Conservation (phyloP, 306 rosid genomes). For the Gastrolobium villosum region DNA sequence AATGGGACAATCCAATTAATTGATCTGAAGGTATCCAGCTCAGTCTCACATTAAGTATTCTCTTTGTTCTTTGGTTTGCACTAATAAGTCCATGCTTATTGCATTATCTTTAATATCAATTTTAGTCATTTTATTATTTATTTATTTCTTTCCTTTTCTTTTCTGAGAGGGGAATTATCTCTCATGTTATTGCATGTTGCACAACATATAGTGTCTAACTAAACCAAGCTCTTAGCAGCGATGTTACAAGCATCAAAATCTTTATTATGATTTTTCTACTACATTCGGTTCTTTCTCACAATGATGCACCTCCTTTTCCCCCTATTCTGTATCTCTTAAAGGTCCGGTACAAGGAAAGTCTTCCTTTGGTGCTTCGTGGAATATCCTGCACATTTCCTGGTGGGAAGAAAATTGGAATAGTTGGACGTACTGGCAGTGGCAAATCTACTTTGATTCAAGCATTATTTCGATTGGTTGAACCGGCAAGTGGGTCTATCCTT, state of each 20-base stretch:
- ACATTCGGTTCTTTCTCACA: conserved; percentile 21
- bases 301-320: not conserved
- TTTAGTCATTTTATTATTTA: not conserved
- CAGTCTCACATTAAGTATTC: conserved; percentile 27
- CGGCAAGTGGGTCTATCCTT: conserved; percentile 75
- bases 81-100: conserved; percentile 16
- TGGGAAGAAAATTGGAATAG: conserved; percentile 92
- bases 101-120: not conserved
- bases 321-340: conserved; percentile 37
- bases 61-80: conserved; percentile 9
- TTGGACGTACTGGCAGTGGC: conserved; percentile 97
- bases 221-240: conserved; percentile 26
- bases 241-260: not conserved
- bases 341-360: conserved; percentile 97
- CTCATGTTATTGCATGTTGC: conserved; percentile 1
- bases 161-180: not conserved
- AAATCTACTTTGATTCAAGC: conserved; percentile 97
- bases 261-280: conserved; percentile 22
- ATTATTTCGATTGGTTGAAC: conserved; percentile 89
- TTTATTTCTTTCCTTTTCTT: not conserved
- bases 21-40: conserved; percentile 77
- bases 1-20: conserved; percentile 77
- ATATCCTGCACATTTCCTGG: conserved; percentile 89
- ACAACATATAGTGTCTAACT: conserved; percentile 38
- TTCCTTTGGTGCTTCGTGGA: conserved; percentile 90